A percentile compares a stretch with the other conserved stretches of the same genome.
These are phyloP conservation scores for Chlorella sp. DNA, from an alignment of 139 green algal species.

Conservation along the genomic window DNA sequence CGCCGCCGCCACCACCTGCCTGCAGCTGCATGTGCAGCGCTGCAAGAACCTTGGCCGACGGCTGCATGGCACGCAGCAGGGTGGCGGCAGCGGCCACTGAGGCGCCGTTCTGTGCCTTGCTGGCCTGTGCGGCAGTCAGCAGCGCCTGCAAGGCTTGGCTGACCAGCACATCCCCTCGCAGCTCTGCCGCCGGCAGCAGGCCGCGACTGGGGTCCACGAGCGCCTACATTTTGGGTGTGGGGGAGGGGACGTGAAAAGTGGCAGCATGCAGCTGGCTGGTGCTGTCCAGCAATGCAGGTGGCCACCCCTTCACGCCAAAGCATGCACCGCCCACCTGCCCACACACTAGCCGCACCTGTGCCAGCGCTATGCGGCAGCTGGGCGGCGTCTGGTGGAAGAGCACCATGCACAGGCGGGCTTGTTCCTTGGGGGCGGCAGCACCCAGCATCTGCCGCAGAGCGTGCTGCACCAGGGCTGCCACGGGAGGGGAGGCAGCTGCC, in stretches of 20 bases:
- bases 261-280: too few species aligned
- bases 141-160: conserved; percentile 29
- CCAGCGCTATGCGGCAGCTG: background rate
- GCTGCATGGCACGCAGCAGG: conserved; percentile 12
- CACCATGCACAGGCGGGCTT: conserved; percentile 4
- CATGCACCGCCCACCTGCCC: too few species aligned
- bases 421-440: background rate
- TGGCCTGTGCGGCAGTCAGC: conserved; percentile 6
- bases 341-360: background rate
- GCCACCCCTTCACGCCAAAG: too few species aligned
- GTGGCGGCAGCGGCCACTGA: background rate
- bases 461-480: background rate
- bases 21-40: conserved; percentile 4
- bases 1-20: background rate
- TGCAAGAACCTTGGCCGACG: conserved; percentile 22
- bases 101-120: too few species aligned
- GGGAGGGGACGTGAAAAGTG: background rate
- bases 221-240: background rate
- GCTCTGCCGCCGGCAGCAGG: conserved; percentile 17
- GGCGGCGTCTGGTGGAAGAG: conserved; percentile 30
- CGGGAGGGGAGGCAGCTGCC: background rate
- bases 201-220: background rate
- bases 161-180: conserved; percentile 26
- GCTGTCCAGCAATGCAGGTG: too few species aligned
- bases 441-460: conserved; percentile 15